Conservation (phyloP, 164 flowering plant species). For the Vitis amurensis region DNA sequence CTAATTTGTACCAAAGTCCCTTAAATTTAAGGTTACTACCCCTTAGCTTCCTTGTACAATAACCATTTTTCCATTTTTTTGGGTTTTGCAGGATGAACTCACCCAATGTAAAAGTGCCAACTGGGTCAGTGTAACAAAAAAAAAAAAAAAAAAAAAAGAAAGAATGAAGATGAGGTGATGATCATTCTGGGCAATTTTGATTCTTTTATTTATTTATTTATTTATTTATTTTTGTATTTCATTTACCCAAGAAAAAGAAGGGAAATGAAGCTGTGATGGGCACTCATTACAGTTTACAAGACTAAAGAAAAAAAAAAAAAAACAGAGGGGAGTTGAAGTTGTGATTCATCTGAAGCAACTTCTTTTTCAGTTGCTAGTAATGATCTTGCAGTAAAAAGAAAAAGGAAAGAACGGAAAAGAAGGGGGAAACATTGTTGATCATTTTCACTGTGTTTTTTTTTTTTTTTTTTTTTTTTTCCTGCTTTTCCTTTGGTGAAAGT, state of each 20-base stretch:
- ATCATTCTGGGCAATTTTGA: not conserved
- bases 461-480: not conserved
- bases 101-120: too few relatives aligned
- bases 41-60: too few relatives aligned
- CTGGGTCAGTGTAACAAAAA: too few relatives aligned
- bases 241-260: slow-evolving; percentile 3
- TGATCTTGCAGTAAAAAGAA: slow-evolving; percentile 11
- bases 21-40: too few relatives aligned
- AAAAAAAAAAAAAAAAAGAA: not conserved
- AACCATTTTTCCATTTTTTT: not conserved
- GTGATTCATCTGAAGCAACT: slow-evolving; percentile 5
- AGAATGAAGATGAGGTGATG: not conserved
- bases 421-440: not conserved
- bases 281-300: not conserved
- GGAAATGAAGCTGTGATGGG: slow-evolving; percentile 1
- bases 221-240: not conserved
- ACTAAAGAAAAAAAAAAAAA: not conserved
- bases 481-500: not conserved
- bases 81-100: slow-evolving; percentile 3
- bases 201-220: not conserved
- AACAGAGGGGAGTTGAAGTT: slow-evolving; percentile 1
- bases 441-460: not conserved
- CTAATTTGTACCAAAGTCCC: too few relatives aligned
- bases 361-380: slow-evolving; percentile 8
- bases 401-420: not conserved